A percentile compares a stretch with the other conserved stretches of the same genome.
phyloP scores from a whole-genome alignment of 257 asterid genomes.

The Solanum acaule region DNA sequence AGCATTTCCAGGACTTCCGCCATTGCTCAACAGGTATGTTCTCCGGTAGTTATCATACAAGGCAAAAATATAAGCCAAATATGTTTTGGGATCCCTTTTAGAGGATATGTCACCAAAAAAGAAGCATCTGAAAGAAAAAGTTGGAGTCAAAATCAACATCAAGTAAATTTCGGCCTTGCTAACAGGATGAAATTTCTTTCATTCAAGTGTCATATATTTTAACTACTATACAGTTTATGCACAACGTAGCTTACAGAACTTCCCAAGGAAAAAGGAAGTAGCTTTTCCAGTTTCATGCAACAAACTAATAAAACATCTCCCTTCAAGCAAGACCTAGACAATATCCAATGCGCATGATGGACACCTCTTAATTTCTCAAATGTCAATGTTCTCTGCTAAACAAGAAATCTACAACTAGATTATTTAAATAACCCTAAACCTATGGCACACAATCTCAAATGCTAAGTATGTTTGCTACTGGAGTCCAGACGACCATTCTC shows the following conservation, averaged over 20 bases:
- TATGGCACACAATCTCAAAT: background rate
- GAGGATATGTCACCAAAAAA: conserved; percentile 92
- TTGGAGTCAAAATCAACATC: background rate
- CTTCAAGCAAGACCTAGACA: background rate
- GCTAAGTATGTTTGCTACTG: background rate
- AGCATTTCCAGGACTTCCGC: conserved; percentile 18
- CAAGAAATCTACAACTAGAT: background rate
- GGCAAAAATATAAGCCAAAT: conserved; percentile 45
- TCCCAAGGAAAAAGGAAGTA: background rate
- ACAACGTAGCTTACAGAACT: background rate
- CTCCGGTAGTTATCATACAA: conserved; percentile 59
- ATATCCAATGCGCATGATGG: background rate
- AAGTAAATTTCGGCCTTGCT: background rate
- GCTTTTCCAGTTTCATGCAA: background rate
- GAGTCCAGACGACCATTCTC: background rate
- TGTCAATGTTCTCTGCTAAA: background rate
- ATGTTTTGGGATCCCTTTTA: conserved; percentile 71
- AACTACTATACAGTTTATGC: background rate
- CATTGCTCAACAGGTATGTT: conserved; percentile 15
- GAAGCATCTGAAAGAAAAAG: conserved; percentile 58
- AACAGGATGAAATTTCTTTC: background rate
- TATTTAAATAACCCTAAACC: background rate
- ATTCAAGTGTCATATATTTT: background rate
- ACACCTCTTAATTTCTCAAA: background rate
- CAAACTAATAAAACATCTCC: background rate